These are phyloP conservation scores for Kodamaea jinghongensis DNA, from an alignment of 805 yeast species.

Conservation along the genomic window DNA sequence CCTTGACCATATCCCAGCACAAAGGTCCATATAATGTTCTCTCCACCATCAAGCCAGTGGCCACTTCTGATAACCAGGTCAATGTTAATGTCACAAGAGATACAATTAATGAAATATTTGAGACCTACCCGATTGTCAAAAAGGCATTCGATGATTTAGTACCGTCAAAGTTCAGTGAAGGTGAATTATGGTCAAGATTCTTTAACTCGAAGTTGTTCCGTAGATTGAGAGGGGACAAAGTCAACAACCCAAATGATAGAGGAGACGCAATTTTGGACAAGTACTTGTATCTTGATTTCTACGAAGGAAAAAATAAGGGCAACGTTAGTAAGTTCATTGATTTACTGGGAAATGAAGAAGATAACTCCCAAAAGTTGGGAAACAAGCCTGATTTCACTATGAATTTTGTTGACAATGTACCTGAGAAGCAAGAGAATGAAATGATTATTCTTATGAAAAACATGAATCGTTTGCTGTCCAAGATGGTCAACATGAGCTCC, in stretches of 20 bases:
- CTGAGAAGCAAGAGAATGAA: constrained; percentile 46
- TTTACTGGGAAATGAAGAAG: constrained; percentile 75
- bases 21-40: constrained; percentile 92
- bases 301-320: constrained; percentile 23
- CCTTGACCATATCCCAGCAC: constrained; percentile 78
- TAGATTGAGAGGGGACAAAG: constrained; percentile 83
- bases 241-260: constrained; percentile 64
- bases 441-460: constrained; percentile 75
- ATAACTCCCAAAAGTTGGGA: constrained; percentile 73
- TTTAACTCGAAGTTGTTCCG: constrained; percentile 88
- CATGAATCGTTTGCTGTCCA: constrained; percentile 83
- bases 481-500: constrained; percentile 54
- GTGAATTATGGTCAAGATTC: constrained; percentile 95
- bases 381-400: constrained; percentile 87
- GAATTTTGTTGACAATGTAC: constrained; percentile 50
- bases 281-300: constrained; percentile 65
- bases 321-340: constrained; percentile 72
- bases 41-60: constrained; percentile 91
- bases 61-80: constrained; percentile 88
- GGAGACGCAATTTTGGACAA: constrained; percentile 85
- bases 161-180: constrained; percentile 75
- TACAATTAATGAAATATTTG: constrained; percentile 83
- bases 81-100: constrained; percentile 91
- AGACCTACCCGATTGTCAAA: constrained; percentile 87
- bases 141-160: constrained; percentile 88